Conservation (phyloP, 768 basidiomycete species). For the Collybia sordida region DNA sequence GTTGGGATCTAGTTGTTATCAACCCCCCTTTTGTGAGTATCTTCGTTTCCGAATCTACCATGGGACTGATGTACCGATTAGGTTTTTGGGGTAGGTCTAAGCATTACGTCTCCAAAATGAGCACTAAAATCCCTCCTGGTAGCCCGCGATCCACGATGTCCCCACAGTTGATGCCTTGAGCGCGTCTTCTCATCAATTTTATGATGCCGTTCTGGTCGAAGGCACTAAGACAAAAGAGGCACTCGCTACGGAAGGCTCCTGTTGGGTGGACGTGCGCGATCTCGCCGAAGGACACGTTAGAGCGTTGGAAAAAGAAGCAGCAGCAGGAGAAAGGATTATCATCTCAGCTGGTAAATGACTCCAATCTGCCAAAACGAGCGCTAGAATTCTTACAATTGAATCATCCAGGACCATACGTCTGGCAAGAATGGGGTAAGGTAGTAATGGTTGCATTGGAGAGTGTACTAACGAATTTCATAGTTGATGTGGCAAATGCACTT, state of each 20-base stretch:
- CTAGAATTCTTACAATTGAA: not conserved
- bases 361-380: not conserved
- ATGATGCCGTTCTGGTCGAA: constrained; percentile 22
- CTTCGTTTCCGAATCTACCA: not conserved
- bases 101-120: not conserved
- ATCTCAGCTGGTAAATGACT: constrained; percentile 23
- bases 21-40: constrained; percentile 54
- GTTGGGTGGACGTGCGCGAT: constrained; percentile 56
- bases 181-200: constrained; percentile 31
- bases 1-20: constrained; percentile 53
- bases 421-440: constrained; percentile 22
- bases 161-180: constrained; percentile 33
- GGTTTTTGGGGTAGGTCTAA: constrained; percentile 29
- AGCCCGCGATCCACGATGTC: constrained; percentile 46
- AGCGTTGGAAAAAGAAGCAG: constrained; percentile 50
- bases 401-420: constrained; percentile 12
- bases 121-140: not conserved
- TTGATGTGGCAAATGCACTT: constrained; percentile 30
- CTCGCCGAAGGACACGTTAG: constrained; percentile 54
- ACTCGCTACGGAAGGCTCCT: constrained; percentile 17
- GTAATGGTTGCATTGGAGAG: no score
- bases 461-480: constrained; percentile 12
- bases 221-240: constrained; percentile 17
- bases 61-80: constrained; percentile 5
- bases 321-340: constrained; percentile 59